Conservation (phyloP, 345 rosid species). For the Pistacia integerrima region DNA sequence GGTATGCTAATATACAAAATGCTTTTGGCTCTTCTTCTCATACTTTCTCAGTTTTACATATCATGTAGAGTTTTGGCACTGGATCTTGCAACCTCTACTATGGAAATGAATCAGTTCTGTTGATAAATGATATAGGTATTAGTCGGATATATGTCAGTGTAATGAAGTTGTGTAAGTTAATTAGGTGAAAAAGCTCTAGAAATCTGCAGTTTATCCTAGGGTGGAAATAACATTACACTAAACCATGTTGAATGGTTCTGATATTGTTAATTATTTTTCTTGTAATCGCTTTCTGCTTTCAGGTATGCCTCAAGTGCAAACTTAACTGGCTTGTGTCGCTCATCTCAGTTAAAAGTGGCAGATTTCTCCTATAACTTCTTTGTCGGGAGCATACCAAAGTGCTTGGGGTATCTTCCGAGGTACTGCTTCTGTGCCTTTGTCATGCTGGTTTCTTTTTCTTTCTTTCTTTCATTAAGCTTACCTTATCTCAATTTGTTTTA, state of each 20-base stretch:
- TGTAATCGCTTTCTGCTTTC: conserved; percentile 16
- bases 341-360: conserved; percentile 66
- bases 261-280: conserved; percentile 1
- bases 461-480: conserved; percentile 8
- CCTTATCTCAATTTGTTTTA: conserved; percentile 5
- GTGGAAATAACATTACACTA: neutral
- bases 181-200: neutral
- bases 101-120: neutral
- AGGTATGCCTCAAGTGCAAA: conserved; percentile 71
- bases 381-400: conserved; percentile 81
- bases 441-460: neutral
- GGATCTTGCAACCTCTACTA: neutral
- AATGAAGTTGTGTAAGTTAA: neutral
- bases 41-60: neutral
- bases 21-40: neutral
- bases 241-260: neutral
- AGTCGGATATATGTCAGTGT: neutral
- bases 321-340: conserved; percentile 69
- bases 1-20: neutral
- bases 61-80: neutral
- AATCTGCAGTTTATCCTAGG: neutral
- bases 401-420: conserved; percentile 83
- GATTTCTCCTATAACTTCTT: conserved; percentile 92
- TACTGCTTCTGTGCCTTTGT: conserved; percentile 28
- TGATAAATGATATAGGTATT: neutral